Evolutionary conservation across 2,329 filamentous ascomycete species (phyloP), one percentile per base, ranked within the genome.

Genomic region (Thermochaetoides dissita): DNA sequence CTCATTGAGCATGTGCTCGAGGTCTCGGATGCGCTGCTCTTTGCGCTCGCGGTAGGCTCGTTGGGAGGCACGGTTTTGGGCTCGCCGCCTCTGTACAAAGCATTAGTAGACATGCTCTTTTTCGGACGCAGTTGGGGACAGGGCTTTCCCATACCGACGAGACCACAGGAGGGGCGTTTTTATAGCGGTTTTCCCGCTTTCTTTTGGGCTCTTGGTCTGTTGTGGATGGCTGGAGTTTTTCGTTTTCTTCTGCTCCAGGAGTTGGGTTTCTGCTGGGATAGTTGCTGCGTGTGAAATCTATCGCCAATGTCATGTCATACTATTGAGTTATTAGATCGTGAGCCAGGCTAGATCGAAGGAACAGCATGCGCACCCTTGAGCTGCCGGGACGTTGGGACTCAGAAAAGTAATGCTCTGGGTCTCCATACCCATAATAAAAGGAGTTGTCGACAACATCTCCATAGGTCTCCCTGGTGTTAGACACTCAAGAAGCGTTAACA

Each of bases 21-120:
- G 68, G 50, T 80, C 76, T 46, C 71, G 71, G 52, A 79, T 78
- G 47, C 77, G 71, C 55, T 79, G 75, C 53, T 81, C 74, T 52
- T 78, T 79, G 41, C 74, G 66, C 55, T 79, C 73, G 38, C 74
- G 65, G 53, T 77, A 78, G 1, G 73, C 74, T 44, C 74, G 63
- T 55, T 78, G 74, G 2, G 74, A 76, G 34, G 73, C 73, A 41
- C 73, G 67, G 50, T 77, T 77, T 51, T 77, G 74, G 37, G 72
- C 73, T 53, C 73, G 64, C 46, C 74, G 68, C 37, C 72, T 67
- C 70, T 76, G 53, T 31, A 37, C n/a, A 31, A n/a, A 34, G 28
- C 34, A 6, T 31, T 9, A 12, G 43, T 44, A 10, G 40, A 39
- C 24, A 6, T 41, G 28, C 30, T 10, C 8, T 36, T 29, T 32